Percentiles rank a stretch among this genome's conserved stretches.
These are phyloP conservation scores for Pythium rishiriense DNA, from an alignment of 352 stramenopile genomes.

Conservation along the genomic window DNA sequence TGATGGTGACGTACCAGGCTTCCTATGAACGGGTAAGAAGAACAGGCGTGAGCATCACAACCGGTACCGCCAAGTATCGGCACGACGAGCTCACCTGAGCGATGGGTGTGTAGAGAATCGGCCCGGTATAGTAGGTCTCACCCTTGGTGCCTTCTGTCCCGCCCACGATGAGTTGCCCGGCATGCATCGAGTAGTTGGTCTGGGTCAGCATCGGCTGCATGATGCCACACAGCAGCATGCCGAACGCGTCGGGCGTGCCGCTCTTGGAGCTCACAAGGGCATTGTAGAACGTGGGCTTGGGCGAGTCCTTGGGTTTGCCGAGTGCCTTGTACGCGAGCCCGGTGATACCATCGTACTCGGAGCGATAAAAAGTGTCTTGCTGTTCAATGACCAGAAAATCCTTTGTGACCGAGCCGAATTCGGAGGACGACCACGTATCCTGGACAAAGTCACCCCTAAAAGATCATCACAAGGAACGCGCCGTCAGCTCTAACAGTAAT, in stretches of 20 bases:
- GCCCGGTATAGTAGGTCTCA: slow-evolving; percentile 56
- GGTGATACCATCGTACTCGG: slow-evolving; percentile 78
- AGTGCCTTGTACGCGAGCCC: slow-evolving; percentile 66
- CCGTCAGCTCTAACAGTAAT: too few relatives aligned
- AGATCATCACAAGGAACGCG: background rate
- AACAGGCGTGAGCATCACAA: background rate
- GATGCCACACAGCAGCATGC: slow-evolving; percentile 75
- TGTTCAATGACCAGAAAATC: slow-evolving; percentile 74
- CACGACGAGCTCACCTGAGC: slow-evolving; percentile 36
- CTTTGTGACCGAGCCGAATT: slow-evolving; percentile 58
- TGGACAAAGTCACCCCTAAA: slow-evolving; percentile 66
- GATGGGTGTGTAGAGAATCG: slow-evolving; percentile 83
- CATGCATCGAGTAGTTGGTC: slow-evolving; percentile 54
- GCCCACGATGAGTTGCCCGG: slow-evolving; percentile 64
- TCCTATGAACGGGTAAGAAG: slow-evolving; percentile 34
- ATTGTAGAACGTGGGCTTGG: slow-evolving; percentile 56
- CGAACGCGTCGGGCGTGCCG: slow-evolving; percentile 56
- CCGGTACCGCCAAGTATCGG: background rate
- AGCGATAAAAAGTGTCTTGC: slow-evolving; percentile 73
- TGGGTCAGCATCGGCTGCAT: slow-evolving; percentile 64
- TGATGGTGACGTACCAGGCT: slow-evolving; percentile 79
- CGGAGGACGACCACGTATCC: slow-evolving; percentile 60
- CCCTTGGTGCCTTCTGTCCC: slow-evolving; percentile 56
- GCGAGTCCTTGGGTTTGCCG: slow-evolving; percentile 41
- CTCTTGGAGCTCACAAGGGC: slow-evolving; percentile 43